Evolutionary conservation across 2,329 filamentous ascomycete species (phyloP).

Genomic region (Epichloe typhina): DNA sequence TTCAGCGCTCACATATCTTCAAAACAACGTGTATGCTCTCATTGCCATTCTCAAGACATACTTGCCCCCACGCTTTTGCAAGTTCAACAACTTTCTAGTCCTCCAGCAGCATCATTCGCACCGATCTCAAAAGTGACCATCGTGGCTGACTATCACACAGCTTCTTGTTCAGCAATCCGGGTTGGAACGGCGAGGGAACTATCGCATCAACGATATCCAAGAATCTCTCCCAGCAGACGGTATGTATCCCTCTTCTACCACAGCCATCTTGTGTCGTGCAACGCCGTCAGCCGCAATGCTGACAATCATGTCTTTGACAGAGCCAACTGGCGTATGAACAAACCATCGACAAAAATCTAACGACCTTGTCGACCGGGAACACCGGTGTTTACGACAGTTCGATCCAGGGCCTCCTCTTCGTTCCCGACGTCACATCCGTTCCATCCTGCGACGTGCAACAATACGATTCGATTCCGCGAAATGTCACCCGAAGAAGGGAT

Average conservation of each 20-base stretch:
- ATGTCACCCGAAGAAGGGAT: constrained; percentile 60
- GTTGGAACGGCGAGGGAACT: constrained; percentile 35
- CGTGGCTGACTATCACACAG: constrained; percentile 18
- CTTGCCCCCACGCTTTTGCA: neutral
- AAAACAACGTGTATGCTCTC: constrained; percentile 35
- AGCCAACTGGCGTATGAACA: constrained; percentile 39
- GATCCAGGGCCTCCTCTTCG: constrained; percentile 71
- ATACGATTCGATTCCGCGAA: constrained; percentile 53
- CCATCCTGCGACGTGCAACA: constrained; percentile 52
- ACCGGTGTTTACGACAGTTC: constrained; percentile 43
- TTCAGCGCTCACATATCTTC: constrained; percentile 34
- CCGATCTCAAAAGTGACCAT: neutral
- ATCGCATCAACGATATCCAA: constrained; percentile 40
- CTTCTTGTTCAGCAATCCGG: constrained; percentile 47
- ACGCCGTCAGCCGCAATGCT: neutral
- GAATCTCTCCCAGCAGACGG: constrained; percentile 43
- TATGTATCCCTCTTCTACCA: constrained; percentile 20
- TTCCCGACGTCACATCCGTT: constrained; percentile 51
- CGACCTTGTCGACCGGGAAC: constrained; percentile 61
- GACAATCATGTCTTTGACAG: constrained; percentile 11
- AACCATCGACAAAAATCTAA: constrained; percentile 45
- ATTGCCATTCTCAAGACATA: neutral
- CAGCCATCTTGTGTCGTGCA: neutral
- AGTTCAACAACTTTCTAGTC: neutral
- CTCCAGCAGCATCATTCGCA: neutral